Conservation (phyloP, 2,329 filamentous ascomycete genomes). For the Helotiales sp. region DNA sequence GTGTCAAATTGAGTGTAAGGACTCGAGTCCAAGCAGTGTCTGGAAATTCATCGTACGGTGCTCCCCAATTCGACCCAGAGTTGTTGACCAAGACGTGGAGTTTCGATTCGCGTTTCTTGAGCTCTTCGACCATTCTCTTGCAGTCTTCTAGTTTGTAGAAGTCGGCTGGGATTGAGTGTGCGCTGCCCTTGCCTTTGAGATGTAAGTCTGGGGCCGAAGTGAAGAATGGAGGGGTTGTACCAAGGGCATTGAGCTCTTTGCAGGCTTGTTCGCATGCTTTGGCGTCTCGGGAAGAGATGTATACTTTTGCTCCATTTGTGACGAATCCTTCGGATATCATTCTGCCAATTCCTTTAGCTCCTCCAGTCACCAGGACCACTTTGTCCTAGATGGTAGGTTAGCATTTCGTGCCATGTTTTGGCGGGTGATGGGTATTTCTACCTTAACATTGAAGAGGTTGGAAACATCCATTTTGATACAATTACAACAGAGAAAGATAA, state of each 20-base stretch:
- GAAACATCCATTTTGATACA: slow-evolving; percentile 50
- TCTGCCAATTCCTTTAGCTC: slow-evolving; percentile 62
- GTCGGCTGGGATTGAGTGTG: slow-evolving; percentile 61
- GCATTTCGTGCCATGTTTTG: not conserved
- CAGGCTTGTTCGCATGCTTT: slow-evolving; percentile 59
- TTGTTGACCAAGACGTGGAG: slow-evolving; percentile 68
- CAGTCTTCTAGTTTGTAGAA: slow-evolving; percentile 63
- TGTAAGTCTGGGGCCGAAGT: not conserved
- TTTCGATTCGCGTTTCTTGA: slow-evolving; percentile 50
- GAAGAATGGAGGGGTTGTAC: slow-evolving; percentile 31
- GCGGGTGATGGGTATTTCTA: slow-evolving; percentile 32
- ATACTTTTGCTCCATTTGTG: slow-evolving; percentile 66
- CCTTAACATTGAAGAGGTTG: slow-evolving; percentile 60
- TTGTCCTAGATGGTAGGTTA: slow-evolving; percentile 41
- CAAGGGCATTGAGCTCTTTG: slow-evolving; percentile 55
- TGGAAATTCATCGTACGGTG: slow-evolving; percentile 58
- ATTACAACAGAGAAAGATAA: not conserved
- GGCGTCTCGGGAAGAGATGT: slow-evolving; percentile 67
- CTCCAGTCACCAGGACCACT: slow-evolving; percentile 58
- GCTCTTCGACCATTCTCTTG: slow-evolving; percentile 55
- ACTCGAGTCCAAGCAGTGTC: slow-evolving; percentile 58
- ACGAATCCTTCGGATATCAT: slow-evolving; percentile 69
- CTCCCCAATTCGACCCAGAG: slow-evolving; percentile 65
- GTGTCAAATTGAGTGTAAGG: slow-evolving; percentile 61
- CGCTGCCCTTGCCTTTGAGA: slow-evolving; percentile 46